These are phyloP conservation scores for Verbascum thapsus DNA, from an alignment of 257 asterid species.

Conservation along the genomic window DNA sequence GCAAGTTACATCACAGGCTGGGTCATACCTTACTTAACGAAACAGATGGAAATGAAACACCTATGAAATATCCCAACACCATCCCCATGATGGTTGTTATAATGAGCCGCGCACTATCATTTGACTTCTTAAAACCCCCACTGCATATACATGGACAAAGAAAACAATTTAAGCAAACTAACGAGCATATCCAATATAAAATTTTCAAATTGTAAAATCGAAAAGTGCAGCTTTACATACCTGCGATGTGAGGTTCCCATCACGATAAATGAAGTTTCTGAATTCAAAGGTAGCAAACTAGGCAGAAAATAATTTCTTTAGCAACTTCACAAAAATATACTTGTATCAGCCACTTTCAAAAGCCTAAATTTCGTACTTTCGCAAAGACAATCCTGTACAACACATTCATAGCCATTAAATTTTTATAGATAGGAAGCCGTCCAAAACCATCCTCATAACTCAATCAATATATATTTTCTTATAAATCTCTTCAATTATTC, in stretches of 20 bases:
- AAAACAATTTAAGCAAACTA: slow-evolving; percentile 16
- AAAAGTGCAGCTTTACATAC: slow-evolving; percentile 36
- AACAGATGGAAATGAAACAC: slow-evolving; percentile 91
- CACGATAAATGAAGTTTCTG: slow-evolving; percentile 48
- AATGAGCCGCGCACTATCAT: slow-evolving; percentile 70
- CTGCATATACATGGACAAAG: slow-evolving; percentile 46
- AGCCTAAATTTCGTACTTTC: slow-evolving; percentile 32
- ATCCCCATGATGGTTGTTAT: slow-evolving; percentile 85
- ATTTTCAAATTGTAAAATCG: slow-evolving; percentile 3
- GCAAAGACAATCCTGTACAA: slow-evolving; percentile 43
- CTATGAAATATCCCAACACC: slow-evolving; percentile 88
- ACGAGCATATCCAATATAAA: slow-evolving; percentile 10
- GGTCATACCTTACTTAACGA: slow-evolving; percentile 72
- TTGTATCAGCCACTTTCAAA: slow-evolving; percentile 41
- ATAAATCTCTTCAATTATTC: slow-evolving; percentile 9
- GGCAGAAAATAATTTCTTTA: slow-evolving; percentile 58
- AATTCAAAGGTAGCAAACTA: slow-evolving; percentile 52
- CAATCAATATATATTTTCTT: not conserved
- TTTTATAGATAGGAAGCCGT: not conserved
- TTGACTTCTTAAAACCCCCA: slow-evolving; percentile 75
- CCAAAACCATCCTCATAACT: slow-evolving; percentile 23
- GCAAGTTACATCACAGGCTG: slow-evolving; percentile 15
- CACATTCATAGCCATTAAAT: slow-evolving; percentile 11
- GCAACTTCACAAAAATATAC: slow-evolving; percentile 41
- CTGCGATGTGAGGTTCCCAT: slow-evolving; percentile 93